phyloP scores from a whole-genome alignment of 2,329 filamentous ascomycete genomes.

The Calonectria fujianensis region DNA sequence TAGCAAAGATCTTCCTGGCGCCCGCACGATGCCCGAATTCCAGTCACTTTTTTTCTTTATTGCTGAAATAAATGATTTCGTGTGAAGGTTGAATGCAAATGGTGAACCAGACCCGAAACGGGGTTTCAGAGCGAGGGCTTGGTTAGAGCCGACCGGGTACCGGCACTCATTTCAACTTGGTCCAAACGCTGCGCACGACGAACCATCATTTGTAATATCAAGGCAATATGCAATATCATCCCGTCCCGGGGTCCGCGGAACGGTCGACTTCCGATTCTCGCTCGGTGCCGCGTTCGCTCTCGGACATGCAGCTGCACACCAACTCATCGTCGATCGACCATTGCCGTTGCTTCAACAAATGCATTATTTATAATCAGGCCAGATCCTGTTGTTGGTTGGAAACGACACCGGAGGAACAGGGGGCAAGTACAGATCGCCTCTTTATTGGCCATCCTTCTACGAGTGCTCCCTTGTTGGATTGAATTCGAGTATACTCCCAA shows the following conservation, averaged over 20 bases:
- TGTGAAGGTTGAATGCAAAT: neutral
- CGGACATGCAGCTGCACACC: neutral
- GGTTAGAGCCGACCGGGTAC: neutral
- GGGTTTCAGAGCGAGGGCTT: constrained; percentile 1
- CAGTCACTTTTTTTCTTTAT: neutral
- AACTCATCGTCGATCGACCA: neutral
- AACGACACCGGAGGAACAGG: neutral
- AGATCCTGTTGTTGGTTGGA: neutral
- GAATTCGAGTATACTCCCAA: neutral
- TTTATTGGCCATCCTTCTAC: neutral
- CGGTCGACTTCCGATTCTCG: neutral
- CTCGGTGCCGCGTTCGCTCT: constrained; percentile 15
- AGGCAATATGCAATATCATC: neutral
- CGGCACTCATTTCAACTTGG: neutral
- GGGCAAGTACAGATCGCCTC: neutral
- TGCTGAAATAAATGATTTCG: neutral
- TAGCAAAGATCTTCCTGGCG: neutral
- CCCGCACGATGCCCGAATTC: neutral
- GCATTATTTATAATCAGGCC: neutral
- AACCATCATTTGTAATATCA: neutral
- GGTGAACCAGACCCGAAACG: neutral
- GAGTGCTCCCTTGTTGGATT: neutral
- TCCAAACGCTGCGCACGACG: neutral
- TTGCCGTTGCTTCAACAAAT: neutral
- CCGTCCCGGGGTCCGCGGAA: neutral